phyloP scores from a whole-genome alignment of 2,329 filamentous ascomycete species.

The Capronia americana region DNA sequence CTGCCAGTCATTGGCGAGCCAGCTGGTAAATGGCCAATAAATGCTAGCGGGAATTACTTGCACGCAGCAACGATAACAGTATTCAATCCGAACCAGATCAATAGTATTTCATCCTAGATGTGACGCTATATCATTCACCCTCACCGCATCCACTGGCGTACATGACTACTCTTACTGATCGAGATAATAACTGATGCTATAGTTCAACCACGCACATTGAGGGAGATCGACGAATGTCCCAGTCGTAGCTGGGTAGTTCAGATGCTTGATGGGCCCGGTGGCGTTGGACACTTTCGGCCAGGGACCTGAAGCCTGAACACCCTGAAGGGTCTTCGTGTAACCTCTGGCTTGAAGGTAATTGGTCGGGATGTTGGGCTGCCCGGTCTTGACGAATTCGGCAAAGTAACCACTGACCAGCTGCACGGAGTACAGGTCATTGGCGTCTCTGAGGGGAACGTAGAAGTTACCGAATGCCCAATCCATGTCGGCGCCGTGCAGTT shows the following conservation, averaged over 20 bases:
- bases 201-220: conserved; percentile 58
- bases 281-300: conserved; percentile 49
- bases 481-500: conserved; percentile 64
- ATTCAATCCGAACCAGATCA: not conserved
- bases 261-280: conserved; percentile 50
- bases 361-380: conserved; percentile 58
- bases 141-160: not conserved
- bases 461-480: conserved; percentile 63
- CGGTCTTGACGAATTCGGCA: conserved; percentile 57
- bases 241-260: conserved; percentile 55
- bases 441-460: conserved; percentile 55
- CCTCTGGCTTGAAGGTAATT: conserved; percentile 56
- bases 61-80: not conserved
- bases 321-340: conserved; percentile 52
- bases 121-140: not conserved
- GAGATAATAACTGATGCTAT: conserved; percentile 55
- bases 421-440: conserved; percentile 55
- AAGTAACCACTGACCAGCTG: conserved; percentile 59
- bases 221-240: conserved; percentile 56
- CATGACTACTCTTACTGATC: conserved; percentile 32
- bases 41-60: not conserved
- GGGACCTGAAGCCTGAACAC: conserved; percentile 48
- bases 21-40: not conserved
- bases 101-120: not conserved
- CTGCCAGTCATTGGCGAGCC: not conserved